Evolutionary conservation across 352 stramenopile genomes (phyloP), one percentile per base, ranked within the genome.

Genomic region (Phytophthora nicotianae): DNA sequence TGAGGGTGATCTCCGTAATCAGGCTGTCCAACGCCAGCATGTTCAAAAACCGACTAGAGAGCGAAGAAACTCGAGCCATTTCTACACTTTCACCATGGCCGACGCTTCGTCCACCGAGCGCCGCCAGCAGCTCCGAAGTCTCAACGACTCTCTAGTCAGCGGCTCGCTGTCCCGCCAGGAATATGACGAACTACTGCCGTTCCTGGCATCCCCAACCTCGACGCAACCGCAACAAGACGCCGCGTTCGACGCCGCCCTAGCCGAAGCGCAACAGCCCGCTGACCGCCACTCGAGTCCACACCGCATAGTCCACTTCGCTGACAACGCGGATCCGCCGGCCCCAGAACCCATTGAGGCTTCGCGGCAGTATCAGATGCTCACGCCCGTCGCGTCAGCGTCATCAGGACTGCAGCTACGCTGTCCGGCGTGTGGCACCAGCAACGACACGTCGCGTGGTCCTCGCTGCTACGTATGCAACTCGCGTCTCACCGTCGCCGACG

Each of bases 121-220:
- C 46, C 62, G 59, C 43, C 54, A 70, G 47, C 72, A 80, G 61
- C 65, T 72, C 21, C 64, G 68, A 47, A 63, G 50, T n/a, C 68
- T 80, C 21, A 77, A 74, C 45, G 57, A 73, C 51, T 73, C 72
- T 23, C 45, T 80, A 10, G 19, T 75, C 21, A 60, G 60, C 26
- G 72, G 72, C 23, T 75, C 59, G 16, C 17, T 80, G 19, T 64
- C 65, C 29, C 68, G 67, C 19, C 69, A 55, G 19, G 72, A 80
- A 60, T 80, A 75, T 50, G 68, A 80, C 46, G 68, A 80, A 35
- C 62, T 80, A 35, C 59, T 70, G 50, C 68, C 68, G 17, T 80
- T 80, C 57, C 13, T 80, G n/a, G 33, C 53, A 42, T 64, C 68
- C 26, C 52, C 58, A 33, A 32, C 52, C 42, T 38, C 54, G 27